Conservation (phyloP, 1,284 basidiomycete species). For the Coriolopsis trogii region DNA sequence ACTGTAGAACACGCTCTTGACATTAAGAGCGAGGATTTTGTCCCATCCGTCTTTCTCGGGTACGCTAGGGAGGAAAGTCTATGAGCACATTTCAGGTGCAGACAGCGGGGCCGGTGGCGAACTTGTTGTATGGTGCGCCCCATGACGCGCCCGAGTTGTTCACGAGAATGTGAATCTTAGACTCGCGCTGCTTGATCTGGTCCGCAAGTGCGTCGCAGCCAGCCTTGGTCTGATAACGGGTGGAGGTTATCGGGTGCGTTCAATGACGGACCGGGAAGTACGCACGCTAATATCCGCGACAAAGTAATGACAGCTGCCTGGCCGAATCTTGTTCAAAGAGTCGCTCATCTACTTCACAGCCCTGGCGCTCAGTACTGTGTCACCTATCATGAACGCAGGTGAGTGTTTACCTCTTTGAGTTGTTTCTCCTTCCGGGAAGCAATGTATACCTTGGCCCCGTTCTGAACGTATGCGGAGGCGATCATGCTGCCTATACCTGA, state of each 20-base stretch:
- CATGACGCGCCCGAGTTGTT: slow-evolving; percentile 84
- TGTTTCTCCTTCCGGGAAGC: slow-evolving; percentile 81
- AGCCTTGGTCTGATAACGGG: slow-evolving; percentile 69
- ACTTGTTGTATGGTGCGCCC: slow-evolving; percentile 74
- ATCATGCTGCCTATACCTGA: slow-evolving; percentile 84
- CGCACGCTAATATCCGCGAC: slow-evolving; percentile 73
- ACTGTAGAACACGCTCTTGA: slow-evolving; percentile 84
- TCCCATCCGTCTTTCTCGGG: slow-evolving; percentile 88
- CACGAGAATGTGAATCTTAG: slow-evolving; percentile 75
- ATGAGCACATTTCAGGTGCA: neutral
- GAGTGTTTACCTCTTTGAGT: slow-evolving; percentile 63
- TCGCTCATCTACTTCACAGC: slow-evolving; percentile 50
- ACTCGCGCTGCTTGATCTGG: slow-evolving; percentile 70
- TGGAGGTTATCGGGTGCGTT: neutral
- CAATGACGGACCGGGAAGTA: slow-evolving; percentile 11
- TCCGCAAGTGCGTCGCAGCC: slow-evolving; percentile 78
- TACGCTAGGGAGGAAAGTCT: slow-evolving; percentile 40
- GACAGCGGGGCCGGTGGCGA: slow-evolving; percentile 8
- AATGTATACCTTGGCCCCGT: slow-evolving; percentile 67
- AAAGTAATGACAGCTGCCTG: slow-evolving; percentile 69
- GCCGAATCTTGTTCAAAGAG: slow-evolving; percentile 59
- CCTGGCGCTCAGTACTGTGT: neutral
- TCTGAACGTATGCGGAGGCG: slow-evolving; percentile 77
- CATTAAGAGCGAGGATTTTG: slow-evolving; percentile 74
- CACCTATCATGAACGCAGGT: neutral